These are phyloP conservation scores for Leccinum uliginosum DNA, from an alignment of 768 basidiomycete genomes.

Conservation along the genomic window DNA sequence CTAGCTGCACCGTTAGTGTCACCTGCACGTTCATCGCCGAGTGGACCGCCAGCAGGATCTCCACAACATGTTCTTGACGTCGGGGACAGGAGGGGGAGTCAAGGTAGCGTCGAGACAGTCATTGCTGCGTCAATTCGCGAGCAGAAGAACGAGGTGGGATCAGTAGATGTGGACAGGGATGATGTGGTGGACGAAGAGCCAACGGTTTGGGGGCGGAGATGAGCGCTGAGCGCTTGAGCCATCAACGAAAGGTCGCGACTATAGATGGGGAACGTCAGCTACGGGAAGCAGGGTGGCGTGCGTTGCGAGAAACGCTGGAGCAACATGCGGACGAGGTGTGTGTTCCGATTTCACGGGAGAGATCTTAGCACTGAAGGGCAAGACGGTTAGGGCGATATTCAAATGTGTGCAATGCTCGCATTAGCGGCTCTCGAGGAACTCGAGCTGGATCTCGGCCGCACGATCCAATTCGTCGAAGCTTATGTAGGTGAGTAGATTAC, in stretches of 20 bases:
- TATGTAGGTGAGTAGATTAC: constrained; percentile 58
- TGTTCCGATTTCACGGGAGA: background rate
- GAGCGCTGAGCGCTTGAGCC: constrained; percentile 14
- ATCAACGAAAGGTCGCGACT: constrained; percentile 24
- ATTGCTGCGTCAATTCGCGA: constrained; percentile 49
- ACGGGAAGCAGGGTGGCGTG: constrained; percentile 53
- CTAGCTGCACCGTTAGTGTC: constrained; percentile 39
- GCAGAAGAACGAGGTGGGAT: constrained; percentile 27
- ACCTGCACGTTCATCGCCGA: constrained; percentile 13
- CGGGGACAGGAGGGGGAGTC: constrained; percentile 48
- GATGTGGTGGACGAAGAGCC: constrained; percentile 28
- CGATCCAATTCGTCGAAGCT: constrained; percentile 57
- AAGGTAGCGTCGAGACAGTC: constrained; percentile 70
- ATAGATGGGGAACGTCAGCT: constrained; percentile 47
- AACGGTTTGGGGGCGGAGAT: constrained; percentile 27
- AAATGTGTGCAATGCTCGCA: constrained; percentile 72
- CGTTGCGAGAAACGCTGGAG: constrained; percentile 53
- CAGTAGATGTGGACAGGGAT: constrained; percentile 16
- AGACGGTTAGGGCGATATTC: constrained; percentile 61
- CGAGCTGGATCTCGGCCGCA: constrained; percentile 38
- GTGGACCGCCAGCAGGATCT: constrained; percentile 6
- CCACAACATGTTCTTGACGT: constrained; percentile 10
- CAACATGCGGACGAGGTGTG: constrained; percentile 56
- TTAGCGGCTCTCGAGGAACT: constrained; percentile 61
- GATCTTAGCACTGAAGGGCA: background rate